Percentiles rank a stretch among this genome's conserved stretches.
phyloP scores from a whole-genome alignment of 768 basidiomycete species.

The Dentipellis sp. region DNA sequence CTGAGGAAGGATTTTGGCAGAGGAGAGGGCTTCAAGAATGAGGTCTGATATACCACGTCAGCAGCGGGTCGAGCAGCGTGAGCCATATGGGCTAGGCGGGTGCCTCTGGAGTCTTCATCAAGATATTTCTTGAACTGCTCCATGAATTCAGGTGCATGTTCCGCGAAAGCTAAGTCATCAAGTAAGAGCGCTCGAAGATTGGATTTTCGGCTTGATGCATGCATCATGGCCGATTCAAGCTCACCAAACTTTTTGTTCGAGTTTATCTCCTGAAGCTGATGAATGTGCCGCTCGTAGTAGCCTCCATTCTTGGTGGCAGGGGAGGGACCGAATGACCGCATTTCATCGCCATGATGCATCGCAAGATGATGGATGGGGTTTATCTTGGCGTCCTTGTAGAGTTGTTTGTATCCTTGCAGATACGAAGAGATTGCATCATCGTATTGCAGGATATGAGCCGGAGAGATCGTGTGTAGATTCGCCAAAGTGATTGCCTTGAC shows the following conservation, averaged over 20 bases:
- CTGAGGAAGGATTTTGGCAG: not conserved
- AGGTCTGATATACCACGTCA: not conserved
- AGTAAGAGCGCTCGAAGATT: not conserved
- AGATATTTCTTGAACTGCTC: not conserved
- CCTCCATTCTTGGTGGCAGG: not conserved
- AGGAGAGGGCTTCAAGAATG: not conserved
- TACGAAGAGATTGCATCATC: slow-evolving; percentile 12
- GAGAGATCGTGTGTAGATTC: not conserved
- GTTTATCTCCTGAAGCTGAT: not conserved
- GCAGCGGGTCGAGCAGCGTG: not conserved
- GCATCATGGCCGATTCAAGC: not conserved
- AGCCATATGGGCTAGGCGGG: not conserved
- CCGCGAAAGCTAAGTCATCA: not conserved
- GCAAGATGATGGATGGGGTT: slow-evolving; percentile 22
- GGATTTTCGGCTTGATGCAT: not conserved
- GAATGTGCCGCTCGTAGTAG: not conserved
- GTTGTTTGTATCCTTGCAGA: slow-evolving; percentile 7
- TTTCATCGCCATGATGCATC: slow-evolving; percentile 19
- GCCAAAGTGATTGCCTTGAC: slow-evolving; percentile 15
- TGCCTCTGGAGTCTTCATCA: not conserved
- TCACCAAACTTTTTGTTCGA: not conserved
- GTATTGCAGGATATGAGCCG: not conserved
- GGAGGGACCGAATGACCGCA: slow-evolving; percentile 21
- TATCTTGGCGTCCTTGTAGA: slow-evolving; percentile 18
- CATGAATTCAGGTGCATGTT: not conserved